Evolutionary conservation across 75 land plant species (phyloP).

Genomic region (Selaginella moellendorffii): DNA sequence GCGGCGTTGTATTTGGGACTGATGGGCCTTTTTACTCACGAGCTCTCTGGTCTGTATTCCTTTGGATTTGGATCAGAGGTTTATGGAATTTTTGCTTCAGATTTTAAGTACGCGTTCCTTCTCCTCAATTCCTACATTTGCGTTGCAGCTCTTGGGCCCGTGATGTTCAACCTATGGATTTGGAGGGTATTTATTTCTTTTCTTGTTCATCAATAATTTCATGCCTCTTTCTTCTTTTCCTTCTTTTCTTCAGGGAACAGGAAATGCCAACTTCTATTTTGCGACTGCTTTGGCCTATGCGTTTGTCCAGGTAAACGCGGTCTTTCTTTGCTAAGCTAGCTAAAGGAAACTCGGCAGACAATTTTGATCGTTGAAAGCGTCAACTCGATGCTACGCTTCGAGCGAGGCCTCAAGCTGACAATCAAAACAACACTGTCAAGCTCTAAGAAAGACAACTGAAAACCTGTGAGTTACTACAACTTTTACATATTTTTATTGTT

Average conservation of each 20-base stretch:
- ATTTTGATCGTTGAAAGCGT: not conserved
- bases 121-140: constrained; percentile 67
- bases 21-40: constrained; percentile 43
- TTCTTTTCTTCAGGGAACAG: not conserved
- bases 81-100: constrained; percentile 39
- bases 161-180: constrained; percentile 95
- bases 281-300: not conserved
- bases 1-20: constrained; percentile 64
- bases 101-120: constrained; percentile 60
- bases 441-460: too few relatives aligned
- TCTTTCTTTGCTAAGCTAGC: not conserved
- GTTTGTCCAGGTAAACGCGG: not conserved
- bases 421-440: not conserved
- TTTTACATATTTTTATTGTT: too few relatives aligned
- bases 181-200: constrained; percentile 60
- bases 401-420: not conserved
- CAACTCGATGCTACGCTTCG: not conserved
- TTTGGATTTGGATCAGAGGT: too few relatives aligned
- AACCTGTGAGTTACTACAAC: too few relatives aligned
- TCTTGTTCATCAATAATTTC: not conserved
- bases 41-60: constrained; percentile 42
- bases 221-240: too few relatives aligned
- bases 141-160: constrained; percentile 68
- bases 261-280: not conserved
- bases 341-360: not conserved